A percentile compares a stretch with the other conserved stretches of the same genome.
Evolutionary conservation across 2,329 filamentous ascomycete genomes (phyloP).

Genomic region (Graphilbum ipis-grandicollis): DNA sequence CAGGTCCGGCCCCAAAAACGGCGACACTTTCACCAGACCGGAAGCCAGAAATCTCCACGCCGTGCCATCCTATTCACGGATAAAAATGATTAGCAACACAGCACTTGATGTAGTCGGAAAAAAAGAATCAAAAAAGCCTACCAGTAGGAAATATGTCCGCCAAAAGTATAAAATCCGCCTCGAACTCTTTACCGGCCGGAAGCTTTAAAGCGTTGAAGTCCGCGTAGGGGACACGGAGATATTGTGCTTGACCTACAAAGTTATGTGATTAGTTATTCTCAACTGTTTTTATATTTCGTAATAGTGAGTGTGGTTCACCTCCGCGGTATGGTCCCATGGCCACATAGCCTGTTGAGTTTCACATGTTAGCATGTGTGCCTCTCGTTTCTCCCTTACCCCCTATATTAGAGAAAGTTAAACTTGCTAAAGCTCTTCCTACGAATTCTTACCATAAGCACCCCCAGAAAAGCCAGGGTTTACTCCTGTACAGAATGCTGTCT

Average conservation of each 20-base stretch:
- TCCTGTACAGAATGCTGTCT: neutral
- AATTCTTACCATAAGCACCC: neutral
- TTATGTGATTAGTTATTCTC: neutral
- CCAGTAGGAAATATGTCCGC: conserved; percentile 1
- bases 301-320: neutral
- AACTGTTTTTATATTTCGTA: neutral
- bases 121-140: conserved; percentile 14
- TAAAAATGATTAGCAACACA: too few species aligned
- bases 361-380: neutral
- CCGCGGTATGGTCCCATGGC: conserved; percentile 1
- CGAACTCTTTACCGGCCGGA: neutral
- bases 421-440: too few species aligned
- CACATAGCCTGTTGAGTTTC: neutral
- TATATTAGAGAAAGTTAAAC: too few species aligned
- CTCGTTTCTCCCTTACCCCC: neutral
- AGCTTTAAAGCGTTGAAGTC: conserved; percentile 1
- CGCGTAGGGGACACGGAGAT: neutral
- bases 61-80: conserved; percentile 21
- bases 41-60: conserved; percentile 19
- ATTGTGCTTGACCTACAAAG: neutral
- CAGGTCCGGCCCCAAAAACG: conserved; percentile 12
- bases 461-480: conserved; percentile 1
- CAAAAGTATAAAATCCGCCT: conserved; percentile 1
- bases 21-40: conserved; percentile 15
- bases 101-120: too few species aligned